These are phyloP conservation scores for Phaeosphaeriaceae sp. DNA, from an alignment of 2,329 filamentous ascomycete genomes.

Conservation along the genomic window DNA sequence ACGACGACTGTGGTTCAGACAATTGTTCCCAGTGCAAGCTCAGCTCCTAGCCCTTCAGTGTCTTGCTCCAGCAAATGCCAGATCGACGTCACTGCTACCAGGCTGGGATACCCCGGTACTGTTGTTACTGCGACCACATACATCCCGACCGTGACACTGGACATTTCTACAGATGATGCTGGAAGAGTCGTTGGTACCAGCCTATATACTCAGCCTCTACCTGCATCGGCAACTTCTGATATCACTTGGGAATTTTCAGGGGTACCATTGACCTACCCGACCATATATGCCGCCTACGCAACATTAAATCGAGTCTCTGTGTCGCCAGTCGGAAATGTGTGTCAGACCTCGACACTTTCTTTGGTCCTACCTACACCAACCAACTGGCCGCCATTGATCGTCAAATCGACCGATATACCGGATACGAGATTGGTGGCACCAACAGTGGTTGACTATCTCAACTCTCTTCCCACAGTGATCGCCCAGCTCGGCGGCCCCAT, in stretches of 20 bases:
- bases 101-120: constrained; percentile 34
- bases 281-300: constrained; percentile 38
- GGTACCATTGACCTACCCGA: constrained; percentile 41
- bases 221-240: constrained; percentile 11
- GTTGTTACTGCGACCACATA: constrained; percentile 25
- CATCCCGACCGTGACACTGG: constrained; percentile 28
- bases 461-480: constrained; percentile 34
- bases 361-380: constrained; percentile 38
- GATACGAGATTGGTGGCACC: constrained; percentile 31
- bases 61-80: constrained; percentile 38
- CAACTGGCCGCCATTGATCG: constrained; percentile 30
- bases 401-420: constrained; percentile 25
- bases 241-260: constrained; percentile 38
- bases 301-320: constrained; percentile 39
- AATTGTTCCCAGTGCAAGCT: constrained; percentile 21
- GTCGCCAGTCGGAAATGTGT: constrained; percentile 26
- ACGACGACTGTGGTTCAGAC: constrained; percentile 33
- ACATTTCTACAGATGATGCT: constrained; percentile 24
- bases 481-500: constrained; percentile 39
- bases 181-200: constrained; percentile 21
- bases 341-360: constrained; percentile 19
- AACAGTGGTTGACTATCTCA: constrained; percentile 39
- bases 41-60: constrained; percentile 20
- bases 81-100: constrained; percentile 41
- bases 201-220: constrained; percentile 15